Evolutionary conservation across 2,329 filamentous ascomycete genomes (phyloP).

Genomic region (Trichothecium roseum): DNA sequence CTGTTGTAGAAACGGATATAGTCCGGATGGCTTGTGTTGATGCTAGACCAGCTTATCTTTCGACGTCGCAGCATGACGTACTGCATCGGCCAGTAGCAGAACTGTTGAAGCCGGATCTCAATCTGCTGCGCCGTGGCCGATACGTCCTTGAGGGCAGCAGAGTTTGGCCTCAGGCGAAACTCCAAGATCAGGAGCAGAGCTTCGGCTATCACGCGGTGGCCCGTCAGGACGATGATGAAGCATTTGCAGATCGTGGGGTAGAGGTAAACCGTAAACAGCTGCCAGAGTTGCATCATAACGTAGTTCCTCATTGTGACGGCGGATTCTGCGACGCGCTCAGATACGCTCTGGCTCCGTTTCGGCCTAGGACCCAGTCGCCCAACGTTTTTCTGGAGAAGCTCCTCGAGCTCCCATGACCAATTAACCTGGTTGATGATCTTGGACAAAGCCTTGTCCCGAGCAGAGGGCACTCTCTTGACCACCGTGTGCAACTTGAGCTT

Average conservation of each 20-base stretch:
- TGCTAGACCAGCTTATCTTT: constrained; percentile 88
- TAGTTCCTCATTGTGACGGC: constrained; percentile 78
- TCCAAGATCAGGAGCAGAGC: constrained; percentile 69
- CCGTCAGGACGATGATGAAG: constrained; percentile 71
- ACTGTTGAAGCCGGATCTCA: constrained; percentile 92
- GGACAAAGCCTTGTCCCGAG: constrained; percentile 71
- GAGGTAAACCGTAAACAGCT: constrained; percentile 62
- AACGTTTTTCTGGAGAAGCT: constrained; percentile 80
- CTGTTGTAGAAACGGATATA: constrained; percentile 99
- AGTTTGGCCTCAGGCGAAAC: constrained; percentile 69
- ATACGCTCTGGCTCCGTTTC: constrained; percentile 81
- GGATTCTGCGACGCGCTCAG: constrained; percentile 87
- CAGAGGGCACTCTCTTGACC: constrained; percentile 61
- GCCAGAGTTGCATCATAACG: constrained; percentile 56
- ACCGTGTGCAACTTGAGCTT: constrained; percentile 88
- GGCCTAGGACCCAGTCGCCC: constrained; percentile 71
- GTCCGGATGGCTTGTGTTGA: constrained; percentile 89
- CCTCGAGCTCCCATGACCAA: constrained; percentile 83
- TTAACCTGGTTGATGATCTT: constrained; percentile 90
- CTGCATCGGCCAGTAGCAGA: constrained; percentile 98
- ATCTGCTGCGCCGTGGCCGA: constrained; percentile 96
- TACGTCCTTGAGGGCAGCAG: constrained; percentile 84
- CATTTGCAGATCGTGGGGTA: constrained; percentile 64
- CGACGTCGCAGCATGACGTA: constrained; percentile 84
- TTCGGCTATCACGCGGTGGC: constrained; percentile 73